Base-by-base conservation (phyloP, 2,329 filamentous ascomycete genomes). In the Passalora sequoiae region DNA sequence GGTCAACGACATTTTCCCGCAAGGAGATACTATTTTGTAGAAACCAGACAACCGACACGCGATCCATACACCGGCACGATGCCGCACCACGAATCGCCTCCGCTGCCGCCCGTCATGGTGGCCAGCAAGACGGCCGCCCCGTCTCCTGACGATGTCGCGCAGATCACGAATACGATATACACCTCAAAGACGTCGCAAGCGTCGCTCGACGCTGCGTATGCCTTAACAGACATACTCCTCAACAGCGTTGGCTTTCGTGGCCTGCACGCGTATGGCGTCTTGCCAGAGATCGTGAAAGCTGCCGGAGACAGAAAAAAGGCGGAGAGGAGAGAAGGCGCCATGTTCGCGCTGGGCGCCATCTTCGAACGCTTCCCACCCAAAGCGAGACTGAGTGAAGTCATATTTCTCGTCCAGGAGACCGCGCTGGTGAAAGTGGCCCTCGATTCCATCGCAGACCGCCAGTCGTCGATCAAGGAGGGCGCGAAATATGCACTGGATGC, bases 401-500 rank as follows among this genome's bases (percentile, higher is more conserved):
- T 89, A 32, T 83, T 98, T 54, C 70, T 96, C 13, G 66, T 89
- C n/a, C 81, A 92, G 62, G 84, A 94, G 65, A 81, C 83, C 42
- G 82, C 80, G 43, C 66, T 94, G 46, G 70, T 96, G 7, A 66
- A 76, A 25, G 73, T 81, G 50, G 87, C 85, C 17, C 77, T 97
- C 47, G 92, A 98, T 60, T 81, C 84, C 6, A 75, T 98, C 37
- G 77, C 91, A 38, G 92, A 98, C 66, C 97, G 98, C 73, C 86
- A 85, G 39, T 72, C 83, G 38, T 83, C 94, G 6, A 89, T 97
- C 36, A 84, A 85, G 57, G 89, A 97, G 62, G 86, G 89, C 31
- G 89, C 91, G 4, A 86, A 94, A 66, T 98, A 97, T 66, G 92
- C 89, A 22, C 76, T 98, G 44, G 89, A 98, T 65, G 84, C 87